Conservation (phyloP, 306 rosid genomes). For the Cucurbita argyrosperma region DNA sequence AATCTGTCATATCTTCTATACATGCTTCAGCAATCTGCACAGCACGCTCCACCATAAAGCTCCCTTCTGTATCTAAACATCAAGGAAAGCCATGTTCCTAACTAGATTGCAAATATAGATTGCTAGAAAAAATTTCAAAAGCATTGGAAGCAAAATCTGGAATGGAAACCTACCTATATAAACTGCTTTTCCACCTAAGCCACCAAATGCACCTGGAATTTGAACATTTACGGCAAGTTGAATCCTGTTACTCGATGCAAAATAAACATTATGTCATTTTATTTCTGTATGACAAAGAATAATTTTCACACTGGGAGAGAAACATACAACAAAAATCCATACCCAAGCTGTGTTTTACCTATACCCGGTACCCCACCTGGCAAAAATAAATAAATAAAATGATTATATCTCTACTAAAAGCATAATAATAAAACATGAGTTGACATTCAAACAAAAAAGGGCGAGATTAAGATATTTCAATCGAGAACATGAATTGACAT, state of each 20-base stretch:
- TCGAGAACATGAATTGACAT: neutral
- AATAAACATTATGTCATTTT: neutral
- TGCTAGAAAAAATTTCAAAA: constrained; percentile 4
- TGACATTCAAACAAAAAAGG: neutral
- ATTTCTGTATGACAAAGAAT: neutral
- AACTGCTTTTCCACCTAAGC: constrained; percentile 79
- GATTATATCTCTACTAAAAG: constrained; percentile 7
- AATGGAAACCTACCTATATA: constrained; percentile 45
- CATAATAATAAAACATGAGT: neutral
- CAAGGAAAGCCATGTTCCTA: constrained; percentile 9
- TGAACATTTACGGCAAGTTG: constrained; percentile 92
- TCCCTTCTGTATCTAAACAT: constrained; percentile 76
- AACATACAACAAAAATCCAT: constrained; percentile 12
- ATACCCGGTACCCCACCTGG: constrained; percentile 94
- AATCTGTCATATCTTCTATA: constrained; percentile 50
- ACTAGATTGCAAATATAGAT: neutral
- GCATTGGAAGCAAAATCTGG: constrained; percentile 6
- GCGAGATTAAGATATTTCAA: neutral
- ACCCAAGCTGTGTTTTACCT: constrained; percentile 97
- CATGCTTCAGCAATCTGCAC: constrained; percentile 86
- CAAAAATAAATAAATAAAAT: neutral
- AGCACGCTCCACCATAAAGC: constrained; percentile 93
- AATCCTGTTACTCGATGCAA: constrained; percentile 38
- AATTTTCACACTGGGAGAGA: neutral
- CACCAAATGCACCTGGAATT: constrained; percentile 68